A percentile compares a stretch with the other conserved stretches of the same genome.
phyloP scores from a whole-genome alignment of 164 flowering plant species.

The Vitis amurensis region DNA sequence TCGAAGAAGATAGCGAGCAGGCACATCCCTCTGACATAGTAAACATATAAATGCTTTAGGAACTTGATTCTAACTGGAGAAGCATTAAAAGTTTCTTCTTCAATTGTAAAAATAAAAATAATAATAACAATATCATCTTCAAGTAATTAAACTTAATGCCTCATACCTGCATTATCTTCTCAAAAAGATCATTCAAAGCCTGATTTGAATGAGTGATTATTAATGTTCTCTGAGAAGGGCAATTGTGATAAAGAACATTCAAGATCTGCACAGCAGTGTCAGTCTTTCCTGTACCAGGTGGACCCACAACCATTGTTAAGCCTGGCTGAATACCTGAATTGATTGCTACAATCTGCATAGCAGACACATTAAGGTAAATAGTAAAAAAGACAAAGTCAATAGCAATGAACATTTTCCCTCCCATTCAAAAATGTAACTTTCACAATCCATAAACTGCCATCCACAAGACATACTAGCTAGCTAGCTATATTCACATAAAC shows the following conservation, averaged over 20 bases:
- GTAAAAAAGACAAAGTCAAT: no score
- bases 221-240: conserved; percentile 95
- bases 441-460: no score
- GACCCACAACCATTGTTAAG: conserved; percentile 98
- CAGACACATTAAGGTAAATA: background rate
- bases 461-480: no score
- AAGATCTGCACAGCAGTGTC: conserved; percentile 97
- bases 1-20: conserved; percentile 99
- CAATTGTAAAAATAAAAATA: no score
- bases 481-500: no score
- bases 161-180: conserved; percentile 95
- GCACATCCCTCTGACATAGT: conserved; percentile 85
- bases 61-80: background rate
- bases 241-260: conserved; percentile 98
- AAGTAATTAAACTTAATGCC: no score
- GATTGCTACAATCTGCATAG: conserved; percentile 82
- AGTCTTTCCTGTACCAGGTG: conserved; percentile 99
- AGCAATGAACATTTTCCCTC: background rate
- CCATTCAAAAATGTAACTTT: no score
- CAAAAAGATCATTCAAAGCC: conserved; percentile 96
- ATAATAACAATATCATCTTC: no score
- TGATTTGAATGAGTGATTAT: conserved; percentile 99
- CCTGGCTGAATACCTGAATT: conserved; percentile 97
- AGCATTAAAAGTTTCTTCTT: no score
- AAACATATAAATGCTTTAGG: conserved; percentile 6